Evolutionary conservation across 163 green algal species (phyloP).

Genomic region (Chlorella variabilis): DNA sequence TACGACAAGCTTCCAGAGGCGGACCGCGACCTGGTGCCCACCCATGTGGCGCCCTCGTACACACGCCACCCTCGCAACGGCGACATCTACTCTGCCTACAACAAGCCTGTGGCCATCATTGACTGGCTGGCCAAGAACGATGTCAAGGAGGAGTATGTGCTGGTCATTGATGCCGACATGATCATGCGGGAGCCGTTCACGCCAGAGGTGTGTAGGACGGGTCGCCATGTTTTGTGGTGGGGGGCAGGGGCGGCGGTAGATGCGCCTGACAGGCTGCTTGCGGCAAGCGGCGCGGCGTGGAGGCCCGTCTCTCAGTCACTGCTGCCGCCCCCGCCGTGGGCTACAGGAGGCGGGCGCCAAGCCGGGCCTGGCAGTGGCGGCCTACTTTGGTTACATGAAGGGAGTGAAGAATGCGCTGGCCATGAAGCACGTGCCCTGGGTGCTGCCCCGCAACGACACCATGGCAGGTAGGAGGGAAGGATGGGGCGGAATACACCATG

Average conservation of each 20-base stretch:
- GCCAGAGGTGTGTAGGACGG: constrained; percentile 22
- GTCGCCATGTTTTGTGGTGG: not conserved
- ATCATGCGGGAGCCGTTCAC: constrained; percentile 66
- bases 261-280: too few relatives aligned
- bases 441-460: constrained; percentile 78
- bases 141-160: constrained; percentile 66
- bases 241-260: too few relatives aligned
- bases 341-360: constrained; percentile 42
- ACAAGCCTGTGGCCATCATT: constrained; percentile 86
- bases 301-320: too few relatives aligned
- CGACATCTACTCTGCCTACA: constrained; percentile 90
- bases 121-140: constrained; percentile 52
- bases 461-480: constrained; percentile 47
- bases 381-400: constrained; percentile 87
- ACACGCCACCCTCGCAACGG: constrained; percentile 69
- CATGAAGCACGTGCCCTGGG: constrained; percentile 79
- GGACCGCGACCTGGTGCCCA: constrained; percentile 57
- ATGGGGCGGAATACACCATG: not conserved
- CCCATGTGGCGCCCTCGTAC: constrained; percentile 77
- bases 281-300: too few relatives aligned
- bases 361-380: constrained; percentile 62
- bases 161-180: constrained; percentile 72
- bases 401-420: constrained; percentile 82
- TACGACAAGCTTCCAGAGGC: constrained; percentile 26
- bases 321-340: too few relatives aligned